Evolutionary conservation across 768 basidiomycete species (phyloP).

Genomic region (Hirschioporus abietinus): DNA sequence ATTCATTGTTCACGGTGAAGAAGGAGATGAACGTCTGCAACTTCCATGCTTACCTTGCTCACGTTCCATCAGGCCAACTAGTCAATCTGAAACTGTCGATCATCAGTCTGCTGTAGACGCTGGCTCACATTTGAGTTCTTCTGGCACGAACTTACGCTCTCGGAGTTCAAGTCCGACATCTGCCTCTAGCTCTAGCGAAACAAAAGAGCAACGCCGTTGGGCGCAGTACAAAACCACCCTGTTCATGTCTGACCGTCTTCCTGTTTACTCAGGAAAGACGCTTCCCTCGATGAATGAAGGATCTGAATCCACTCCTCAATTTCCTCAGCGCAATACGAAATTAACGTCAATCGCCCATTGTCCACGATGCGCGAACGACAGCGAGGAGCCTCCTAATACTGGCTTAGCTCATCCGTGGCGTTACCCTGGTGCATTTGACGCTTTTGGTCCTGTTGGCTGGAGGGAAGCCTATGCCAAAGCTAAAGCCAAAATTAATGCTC

Average conservation of each 20-base stretch:
- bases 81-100: slow-evolving; percentile 1
- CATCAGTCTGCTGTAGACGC: slow-evolving; percentile 7
- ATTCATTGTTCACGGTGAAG: slow-evolving; percentile 34
- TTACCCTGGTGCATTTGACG: slow-evolving; percentile 10
- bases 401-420: slow-evolving; percentile 10
- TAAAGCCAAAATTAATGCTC: neutral
- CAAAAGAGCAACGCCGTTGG: slow-evolving; percentile 40
- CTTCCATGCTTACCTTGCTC: slow-evolving; percentile 13
- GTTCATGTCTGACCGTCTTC: slow-evolving; percentile 54
- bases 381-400: neutral
- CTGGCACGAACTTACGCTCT: slow-evolving; percentile 6
- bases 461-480: neutral
- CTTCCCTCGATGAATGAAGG: slow-evolving; percentile 28
- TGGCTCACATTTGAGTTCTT: neutral
- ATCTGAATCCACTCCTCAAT: slow-evolving; percentile 12
- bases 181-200: slow-evolving; percentile 1
- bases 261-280: slow-evolving; percentile 38
- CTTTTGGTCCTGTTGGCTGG: slow-evolving; percentile 5
- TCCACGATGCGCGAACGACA: neutral
- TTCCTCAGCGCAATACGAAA: neutral
- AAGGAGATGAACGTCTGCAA: slow-evolving; percentile 29
- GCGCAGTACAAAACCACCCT: slow-evolving; percentile 54
- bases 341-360: neutral
- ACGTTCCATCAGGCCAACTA: slow-evolving; percentile 7
- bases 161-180: slow-evolving; percentile 5